Base-by-base conservation (phyloP, 2,329 filamentous ascomycete species). In the Sporothrix globosa region DNA sequence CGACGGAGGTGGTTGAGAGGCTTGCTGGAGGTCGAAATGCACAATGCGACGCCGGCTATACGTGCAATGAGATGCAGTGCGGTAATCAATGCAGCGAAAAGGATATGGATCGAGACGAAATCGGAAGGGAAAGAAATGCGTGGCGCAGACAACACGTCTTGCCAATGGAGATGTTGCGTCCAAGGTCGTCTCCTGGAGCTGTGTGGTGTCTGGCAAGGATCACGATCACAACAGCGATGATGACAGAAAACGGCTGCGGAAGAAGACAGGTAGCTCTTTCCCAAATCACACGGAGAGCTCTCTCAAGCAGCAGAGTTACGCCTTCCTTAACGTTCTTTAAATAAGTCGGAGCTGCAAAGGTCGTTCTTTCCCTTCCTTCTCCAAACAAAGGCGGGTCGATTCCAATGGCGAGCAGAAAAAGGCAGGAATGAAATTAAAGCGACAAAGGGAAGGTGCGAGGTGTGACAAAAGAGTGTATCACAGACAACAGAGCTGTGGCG, bases 201-300 rank as follows among this genome's bases (percentile, higher is more conserved):
- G 21, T 19, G 7, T 44, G 48, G 19, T n/a, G 19, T 50, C n/a
- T 19, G 19, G 19, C 1, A 56, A 13, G 30, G 53, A n/a, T 61
- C 19, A 34, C 34, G n/a, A 27, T 24, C 39, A 63, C 58, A 63
- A 63, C 39, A 63, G 39, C 58, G 58, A 46, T 27, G 58, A 24
- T 39, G 58, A 46, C 39, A 27, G 24, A 27, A 27, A 27, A 46
- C 2, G 39, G 11, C 14, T 21, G 34, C 7, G 34, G 34, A 44
- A 11, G 14, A 21, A n/a, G 34, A 9, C 56, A n/a, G 34, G 56
- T 61, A n/a, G 14, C 34, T 61, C 56, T 44, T 61, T 61, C 34
- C 27, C n/a, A 21, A 14, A 44, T 9, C 34, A 41, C 34, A 34
- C 34, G 34, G 34, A 34, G 34, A 34, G 34, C 34, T 6, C 56